Evolutionary conservation across 2,329 filamentous ascomycete genomes (phyloP).

Genomic region (Penicillium rolfsii): DNA sequence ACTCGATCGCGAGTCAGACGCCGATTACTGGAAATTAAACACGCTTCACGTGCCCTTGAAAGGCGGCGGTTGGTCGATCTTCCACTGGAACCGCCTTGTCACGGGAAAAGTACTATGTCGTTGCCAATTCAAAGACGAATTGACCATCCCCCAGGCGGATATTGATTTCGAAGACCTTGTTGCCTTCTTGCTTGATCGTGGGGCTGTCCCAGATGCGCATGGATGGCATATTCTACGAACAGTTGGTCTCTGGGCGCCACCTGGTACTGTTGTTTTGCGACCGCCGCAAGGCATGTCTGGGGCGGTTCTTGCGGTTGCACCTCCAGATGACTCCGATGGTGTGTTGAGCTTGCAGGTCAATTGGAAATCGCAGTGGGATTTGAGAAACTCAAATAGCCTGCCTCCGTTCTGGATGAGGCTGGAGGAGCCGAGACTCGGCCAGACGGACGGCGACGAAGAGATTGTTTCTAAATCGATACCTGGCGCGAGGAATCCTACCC

Average conservation of each 20-base stretch:
- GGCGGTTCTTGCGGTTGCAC: slow-evolving; percentile 2
- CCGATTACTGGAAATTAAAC: slow-evolving; percentile 12
- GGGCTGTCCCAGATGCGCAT: slow-evolving; percentile 8
- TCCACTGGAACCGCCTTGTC: slow-evolving; percentile 12
- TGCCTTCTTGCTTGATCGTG: slow-evolving; percentile 11
- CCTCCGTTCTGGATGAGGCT: slow-evolving; percentile 4
- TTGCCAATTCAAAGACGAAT: slow-evolving; percentile 12
- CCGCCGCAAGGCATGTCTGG: slow-evolving; percentile 8
- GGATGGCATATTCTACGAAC: slow-evolving; percentile 12
- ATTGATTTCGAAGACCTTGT: slow-evolving; percentile 10
- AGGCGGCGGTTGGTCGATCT: slow-evolving; percentile 9
- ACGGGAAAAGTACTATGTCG: slow-evolving; percentile 10
- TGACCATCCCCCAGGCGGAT: slow-evolving; percentile 9
- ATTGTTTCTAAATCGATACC: background rate
- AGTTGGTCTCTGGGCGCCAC: slow-evolving; percentile 10
- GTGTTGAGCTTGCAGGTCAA: slow-evolving; percentile 10
- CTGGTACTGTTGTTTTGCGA: slow-evolving; percentile 8
- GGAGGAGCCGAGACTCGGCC: background rate
- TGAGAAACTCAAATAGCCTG: background rate
- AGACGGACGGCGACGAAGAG: background rate
- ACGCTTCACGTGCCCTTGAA: slow-evolving; percentile 1
- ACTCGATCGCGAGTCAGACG: slow-evolving; percentile 9
- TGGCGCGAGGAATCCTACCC: background rate
- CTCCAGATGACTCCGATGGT: slow-evolving; percentile 10
- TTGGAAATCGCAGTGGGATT: slow-evolving; percentile 1